Percentiles rank a stretch among this genome's conserved stretches.
Evolutionary conservation across 2,329 filamentous ascomycete species (phyloP).

Genomic region (Aureobasidium namibiae): DNA sequence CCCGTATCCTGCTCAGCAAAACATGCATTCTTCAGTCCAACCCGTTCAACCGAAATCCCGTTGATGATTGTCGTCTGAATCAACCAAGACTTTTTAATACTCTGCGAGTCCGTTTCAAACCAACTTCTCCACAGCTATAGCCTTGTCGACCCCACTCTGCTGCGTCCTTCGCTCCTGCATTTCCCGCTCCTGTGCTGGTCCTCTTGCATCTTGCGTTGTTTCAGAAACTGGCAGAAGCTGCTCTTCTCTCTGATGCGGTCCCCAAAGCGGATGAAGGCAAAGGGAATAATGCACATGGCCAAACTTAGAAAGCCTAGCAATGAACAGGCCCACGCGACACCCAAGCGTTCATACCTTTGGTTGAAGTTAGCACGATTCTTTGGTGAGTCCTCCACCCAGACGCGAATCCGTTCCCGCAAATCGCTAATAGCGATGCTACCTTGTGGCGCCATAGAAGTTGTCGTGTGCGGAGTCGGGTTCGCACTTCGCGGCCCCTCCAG

Average conservation of each 20-base stretch:
- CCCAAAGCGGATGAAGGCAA: conserved; percentile 50
- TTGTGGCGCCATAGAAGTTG: background rate
- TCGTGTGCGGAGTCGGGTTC: background rate
- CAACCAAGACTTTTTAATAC: background rate
- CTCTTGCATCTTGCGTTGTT: conserved; percentile 37
- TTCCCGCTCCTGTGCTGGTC: conserved; percentile 16
- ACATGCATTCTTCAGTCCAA: background rate
- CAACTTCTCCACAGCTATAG: conserved; percentile 7
- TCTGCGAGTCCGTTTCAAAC: conserved; percentile 4
- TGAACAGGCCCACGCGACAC: conserved; percentile 58
- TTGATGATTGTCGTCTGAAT: background rate
- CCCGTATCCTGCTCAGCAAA: background rate
- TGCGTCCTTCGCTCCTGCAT: conserved; percentile 12
- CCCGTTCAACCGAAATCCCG: background rate
- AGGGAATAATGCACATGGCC: conserved; percentile 47
- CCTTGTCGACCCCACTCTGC: background rate
- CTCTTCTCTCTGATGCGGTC: conserved; percentile 47
- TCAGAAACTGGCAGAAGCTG: conserved; percentile 55
- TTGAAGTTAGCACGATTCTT: background rate
- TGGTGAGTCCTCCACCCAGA: background rate
- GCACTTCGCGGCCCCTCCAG: background rate
- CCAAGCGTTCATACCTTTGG: conserved; percentile 47
- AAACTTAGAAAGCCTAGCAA: conserved; percentile 43
- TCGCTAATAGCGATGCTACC: background rate
- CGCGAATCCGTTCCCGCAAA: background rate